Evolutionary conservation across 208 protist species (phyloP).

Genomic region (Crithidia acanthocephali): DNA sequence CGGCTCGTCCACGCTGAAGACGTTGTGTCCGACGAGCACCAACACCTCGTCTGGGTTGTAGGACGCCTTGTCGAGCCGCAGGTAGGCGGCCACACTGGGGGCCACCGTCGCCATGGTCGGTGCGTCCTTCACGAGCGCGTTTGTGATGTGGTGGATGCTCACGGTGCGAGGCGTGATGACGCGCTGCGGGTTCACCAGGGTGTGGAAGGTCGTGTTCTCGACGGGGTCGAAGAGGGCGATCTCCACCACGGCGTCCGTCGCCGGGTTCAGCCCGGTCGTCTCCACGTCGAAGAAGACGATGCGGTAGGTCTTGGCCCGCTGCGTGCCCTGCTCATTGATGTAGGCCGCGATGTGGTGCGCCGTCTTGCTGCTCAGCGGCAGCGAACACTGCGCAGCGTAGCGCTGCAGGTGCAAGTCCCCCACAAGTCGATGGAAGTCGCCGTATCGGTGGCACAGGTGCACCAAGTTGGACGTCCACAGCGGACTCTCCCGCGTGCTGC

Average conservation of each 20-base stretch:
- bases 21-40: conserved; percentile 86
- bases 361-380: conserved; percentile 35
- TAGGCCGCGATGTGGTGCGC: conserved; percentile 42
- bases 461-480: conserved; percentile 81
- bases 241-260: conserved; percentile 85
- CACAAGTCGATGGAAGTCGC: conserved; percentile 48
- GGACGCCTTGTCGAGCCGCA: conserved; percentile 56
- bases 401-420: conserved; percentile 78
- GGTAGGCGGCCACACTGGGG: conserved; percentile 58
- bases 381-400: conserved; percentile 57
- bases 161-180: conserved; percentile 67
- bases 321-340: conserved; percentile 40
- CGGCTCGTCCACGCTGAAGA: conserved; percentile 86
- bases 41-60: conserved; percentile 60
- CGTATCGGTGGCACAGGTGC: conserved; percentile 75
- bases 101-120: conserved; percentile 64
- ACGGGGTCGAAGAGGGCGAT: conserved; percentile 86
- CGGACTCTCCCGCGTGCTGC: conserved; percentile 28
- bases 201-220: conserved; percentile 73
- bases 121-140: conserved; percentile 65
- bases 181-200: conserved; percentile 75
- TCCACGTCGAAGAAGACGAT: conserved; percentile 88
- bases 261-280: conserved; percentile 83
- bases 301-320: conserved; percentile 36
- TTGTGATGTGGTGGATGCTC: conserved; percentile 87